Base-by-base conservation (phyloP, 1,284 basidiomycete genomes). In the Ustilago bromivora region DNA sequence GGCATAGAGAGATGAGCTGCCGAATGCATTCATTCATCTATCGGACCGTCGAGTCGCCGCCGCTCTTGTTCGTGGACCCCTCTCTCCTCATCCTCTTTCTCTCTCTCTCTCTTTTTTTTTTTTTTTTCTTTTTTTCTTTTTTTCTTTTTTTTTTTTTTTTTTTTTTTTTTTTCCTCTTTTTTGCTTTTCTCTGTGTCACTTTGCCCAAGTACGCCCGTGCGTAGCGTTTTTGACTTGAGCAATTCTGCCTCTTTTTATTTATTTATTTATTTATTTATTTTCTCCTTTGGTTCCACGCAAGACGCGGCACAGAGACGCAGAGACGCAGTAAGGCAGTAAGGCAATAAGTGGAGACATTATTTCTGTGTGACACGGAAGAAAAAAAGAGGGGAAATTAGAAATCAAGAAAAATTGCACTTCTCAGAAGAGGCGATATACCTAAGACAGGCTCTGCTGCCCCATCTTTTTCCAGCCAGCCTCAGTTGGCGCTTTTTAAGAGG, bases 1-100 rank as follows among this genome's bases (percentile, higher is more conserved):
- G 35, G 10, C 7, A 11, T 23, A 57, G 55, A 6, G n/a, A 57
- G 56, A 41, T 54, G 36, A 57, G 28, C 56, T 54, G 52, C 35
- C 1, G 34, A 36, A 34, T 54, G 43, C 32, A 59, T 34, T 47
- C 56, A 19, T 57, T 34, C 38, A 40, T 57, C 23, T 28, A 28
- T 28, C 3, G 23, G 23, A 3, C 23, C 3, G 23, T 28, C 23
- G 23, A 28, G 17, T 46, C 0, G n/a, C 43, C 11, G n/a, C 43
- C 43, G n/a, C 19, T 1, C n/a, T 19, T 15, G 0, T 15, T 46
- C 19, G 47, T 49, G 47, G 47, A 38, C 56, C 32, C 32, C 56
- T 41, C 38, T 38, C 34, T 38, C 15, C 49, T 54, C 51, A 32
- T 51, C 35, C 47, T 32, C 36, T 41, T 36, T n/a, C 34, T 54